These are phyloP conservation scores for Hanseniaspora uvarum DNA, from an alignment of 1,139 yeast genomes.

Conservation along the genomic window DNA sequence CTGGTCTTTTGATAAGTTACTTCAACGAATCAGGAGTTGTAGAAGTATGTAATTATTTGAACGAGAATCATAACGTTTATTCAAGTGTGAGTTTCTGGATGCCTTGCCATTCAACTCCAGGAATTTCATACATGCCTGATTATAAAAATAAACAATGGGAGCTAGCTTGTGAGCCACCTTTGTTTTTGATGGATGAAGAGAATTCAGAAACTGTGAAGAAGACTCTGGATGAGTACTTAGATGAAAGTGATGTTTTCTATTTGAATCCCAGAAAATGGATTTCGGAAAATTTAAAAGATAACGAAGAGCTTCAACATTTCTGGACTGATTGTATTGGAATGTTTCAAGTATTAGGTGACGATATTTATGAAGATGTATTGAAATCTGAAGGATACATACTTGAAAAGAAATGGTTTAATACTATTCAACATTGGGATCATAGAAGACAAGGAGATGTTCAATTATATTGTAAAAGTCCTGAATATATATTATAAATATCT, in stretches of 20 bases:
- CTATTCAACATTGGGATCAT: slow-evolving; percentile 76
- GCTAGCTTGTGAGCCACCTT: slow-evolving; percentile 87
- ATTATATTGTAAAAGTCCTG: slow-evolving; percentile 39
- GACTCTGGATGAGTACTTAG: slow-evolving; percentile 46
- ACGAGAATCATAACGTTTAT: slow-evolving; percentile 34
- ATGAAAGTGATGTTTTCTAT: slow-evolving; percentile 79
- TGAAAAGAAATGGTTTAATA: slow-evolving; percentile 55
- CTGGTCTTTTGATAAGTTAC: slow-evolving; percentile 27
- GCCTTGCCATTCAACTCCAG: slow-evolving; percentile 97
- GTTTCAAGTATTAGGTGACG: slow-evolving; percentile 51
- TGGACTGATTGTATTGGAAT: slow-evolving; percentile 70
- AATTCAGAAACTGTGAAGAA: slow-evolving; percentile 22
- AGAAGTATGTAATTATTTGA: slow-evolving; percentile 48
- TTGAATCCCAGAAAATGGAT: slow-evolving; percentile 9
- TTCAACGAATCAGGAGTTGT: slow-evolving; percentile 81
- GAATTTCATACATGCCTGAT: slow-evolving; percentile 76
- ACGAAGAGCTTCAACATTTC: slow-evolving; percentile 27
- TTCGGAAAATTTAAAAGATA: not conserved
- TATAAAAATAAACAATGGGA: slow-evolving; percentile 51
- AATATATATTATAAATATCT: not conserved
- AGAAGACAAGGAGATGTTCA: slow-evolving; percentile 72
- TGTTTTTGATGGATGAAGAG: slow-evolving; percentile 32
- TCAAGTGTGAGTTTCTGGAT: slow-evolving; percentile 65
- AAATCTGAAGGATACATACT: slow-evolving; percentile 39
- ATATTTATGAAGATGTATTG: slow-evolving; percentile 36